A percentile compares a stretch with the other conserved stretches of the same genome.
These are phyloP conservation scores for Tetracladium setigerum DNA, from an alignment of 495 filamentous ascomycete species.

Conservation along the genomic window DNA sequence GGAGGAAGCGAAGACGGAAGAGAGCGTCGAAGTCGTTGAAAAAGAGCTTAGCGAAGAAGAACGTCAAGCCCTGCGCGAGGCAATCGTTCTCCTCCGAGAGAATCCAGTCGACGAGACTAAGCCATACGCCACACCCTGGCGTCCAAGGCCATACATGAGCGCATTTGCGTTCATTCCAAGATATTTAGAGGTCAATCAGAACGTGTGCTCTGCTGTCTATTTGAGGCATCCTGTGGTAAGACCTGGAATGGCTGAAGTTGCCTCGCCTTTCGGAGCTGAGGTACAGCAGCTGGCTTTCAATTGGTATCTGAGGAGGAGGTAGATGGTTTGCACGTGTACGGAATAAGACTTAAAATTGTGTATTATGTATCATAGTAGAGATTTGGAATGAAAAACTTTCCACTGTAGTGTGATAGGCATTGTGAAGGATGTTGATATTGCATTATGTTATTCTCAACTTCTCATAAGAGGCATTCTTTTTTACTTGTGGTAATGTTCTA, in stretches of 20 bases:
- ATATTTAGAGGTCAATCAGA: slow-evolving; percentile 96
- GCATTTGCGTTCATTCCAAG: slow-evolving; percentile 91
- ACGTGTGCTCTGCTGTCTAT: slow-evolving; percentile 92
- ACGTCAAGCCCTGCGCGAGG: slow-evolving; percentile 31
- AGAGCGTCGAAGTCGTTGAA: slow-evolving; percentile 12
- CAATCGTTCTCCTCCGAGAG: slow-evolving; percentile 49
- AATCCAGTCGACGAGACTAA: slow-evolving; percentile 71
- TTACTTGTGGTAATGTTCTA: too few relatives aligned
- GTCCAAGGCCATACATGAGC: slow-evolving; percentile 76
- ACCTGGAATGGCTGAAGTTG: slow-evolving; percentile 80
- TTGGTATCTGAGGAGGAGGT: slow-evolving; percentile 78
- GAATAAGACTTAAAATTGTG: slow-evolving; percentile 12
- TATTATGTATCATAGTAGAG: slow-evolving; percentile 21
- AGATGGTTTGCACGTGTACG: background rate
- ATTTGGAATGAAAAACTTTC: slow-evolving; percentile 1
- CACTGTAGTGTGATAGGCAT: background rate
- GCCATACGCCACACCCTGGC: slow-evolving; percentile 88
- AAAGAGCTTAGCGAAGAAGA: slow-evolving; percentile 19
- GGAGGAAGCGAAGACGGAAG: slow-evolving; percentile 25
- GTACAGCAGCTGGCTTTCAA: slow-evolving; percentile 73
- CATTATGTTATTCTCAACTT: too few relatives aligned
- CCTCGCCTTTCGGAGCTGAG: slow-evolving; percentile 64
- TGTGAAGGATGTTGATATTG: too few relatives aligned
- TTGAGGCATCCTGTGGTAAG: slow-evolving; percentile 91
- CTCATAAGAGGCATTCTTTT: too few relatives aligned